Evolutionary conservation across 1,139 yeast genomes (phyloP).

Genomic region (Zygosaccharomyces sapae): DNA sequence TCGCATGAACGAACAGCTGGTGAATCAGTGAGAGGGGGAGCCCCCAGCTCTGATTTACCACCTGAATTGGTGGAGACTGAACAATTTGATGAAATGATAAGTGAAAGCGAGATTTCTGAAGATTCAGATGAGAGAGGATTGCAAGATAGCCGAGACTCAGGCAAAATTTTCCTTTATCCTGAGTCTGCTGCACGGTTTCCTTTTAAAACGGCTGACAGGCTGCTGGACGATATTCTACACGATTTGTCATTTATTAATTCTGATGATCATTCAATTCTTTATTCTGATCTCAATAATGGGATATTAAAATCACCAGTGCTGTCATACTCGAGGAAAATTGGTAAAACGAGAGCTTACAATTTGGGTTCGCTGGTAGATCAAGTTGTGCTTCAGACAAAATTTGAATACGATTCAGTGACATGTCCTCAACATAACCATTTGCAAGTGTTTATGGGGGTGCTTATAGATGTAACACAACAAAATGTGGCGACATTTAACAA

Average conservation of each 20-base stretch:
- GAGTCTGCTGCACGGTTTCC: slow-evolving; percentile 32
- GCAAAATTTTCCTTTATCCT: slow-evolving; percentile 29
- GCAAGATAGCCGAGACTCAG: slow-evolving; percentile 23
- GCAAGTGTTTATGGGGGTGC: slow-evolving; percentile 29
- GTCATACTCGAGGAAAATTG: slow-evolving; percentile 31
- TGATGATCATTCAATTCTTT: slow-evolving; percentile 14
- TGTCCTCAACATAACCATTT: slow-evolving; percentile 30
- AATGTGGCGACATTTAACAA: slow-evolving; percentile 16
- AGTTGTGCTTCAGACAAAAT: slow-evolving; percentile 29
- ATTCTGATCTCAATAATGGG: slow-evolving; percentile 23
- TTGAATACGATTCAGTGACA: slow-evolving; percentile 30
- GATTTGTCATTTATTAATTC: slow-evolving; percentile 28
- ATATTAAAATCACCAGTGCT: slow-evolving; percentile 31
- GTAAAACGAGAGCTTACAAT: slow-evolving; percentile 21
- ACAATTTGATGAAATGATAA: slow-evolving; percentile 2
- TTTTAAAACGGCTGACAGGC: slow-evolving; percentile 62
- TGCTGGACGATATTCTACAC: slow-evolving; percentile 55
- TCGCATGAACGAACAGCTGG: not conserved
- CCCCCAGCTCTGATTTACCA: not conserved
- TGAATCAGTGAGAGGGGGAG: not conserved
- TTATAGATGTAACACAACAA: slow-evolving; percentile 19
- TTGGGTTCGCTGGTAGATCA: slow-evolving; percentile 32
- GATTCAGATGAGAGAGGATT: not conserved
- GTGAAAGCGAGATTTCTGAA: slow-evolving; percentile 3
- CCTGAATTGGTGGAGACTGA: slow-evolving; percentile 2